These are phyloP conservation scores for Diutina scorzettiae DNA, from an alignment of 1,139 yeast species.

Conservation along the genomic window DNA sequence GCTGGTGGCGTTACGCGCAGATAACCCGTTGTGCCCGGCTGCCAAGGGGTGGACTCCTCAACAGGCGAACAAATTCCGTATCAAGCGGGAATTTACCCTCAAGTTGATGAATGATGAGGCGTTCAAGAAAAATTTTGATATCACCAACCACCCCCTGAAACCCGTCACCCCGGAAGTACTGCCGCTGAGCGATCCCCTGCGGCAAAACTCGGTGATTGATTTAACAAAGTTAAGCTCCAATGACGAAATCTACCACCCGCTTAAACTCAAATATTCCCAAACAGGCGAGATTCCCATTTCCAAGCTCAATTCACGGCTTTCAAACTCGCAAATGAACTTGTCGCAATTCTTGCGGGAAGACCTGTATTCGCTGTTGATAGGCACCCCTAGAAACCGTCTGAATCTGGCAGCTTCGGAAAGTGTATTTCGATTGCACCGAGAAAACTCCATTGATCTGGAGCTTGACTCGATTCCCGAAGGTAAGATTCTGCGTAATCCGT, in stretches of 20 bases:
- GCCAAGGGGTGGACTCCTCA: conserved; percentile 30
- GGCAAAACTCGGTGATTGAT: conserved; percentile 32
- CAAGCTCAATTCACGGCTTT: conserved; percentile 28
- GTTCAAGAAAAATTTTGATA: conserved; percentile 22
- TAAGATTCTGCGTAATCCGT: conserved; percentile 6
- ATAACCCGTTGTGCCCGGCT: conserved; percentile 23
- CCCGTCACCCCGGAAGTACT: conserved; percentile 35
- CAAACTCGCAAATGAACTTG: conserved; percentile 24
- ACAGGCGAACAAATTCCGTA: conserved; percentile 14
- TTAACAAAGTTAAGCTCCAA: conserved; percentile 25
- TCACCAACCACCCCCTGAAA: conserved; percentile 21
- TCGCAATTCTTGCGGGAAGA: conserved; percentile 17
- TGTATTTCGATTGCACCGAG: not conserved
- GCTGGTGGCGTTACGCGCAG: not conserved
- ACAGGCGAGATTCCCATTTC: conserved; percentile 32
- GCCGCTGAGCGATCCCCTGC: conserved; percentile 32
- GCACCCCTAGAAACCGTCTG: not conserved
- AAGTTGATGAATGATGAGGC: conserved; percentile 30
- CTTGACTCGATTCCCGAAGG: conserved; percentile 3
- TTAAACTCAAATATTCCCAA: conserved; percentile 28
- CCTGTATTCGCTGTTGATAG: conserved; percentile 1
- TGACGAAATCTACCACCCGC: conserved; percentile 29
- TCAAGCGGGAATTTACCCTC: conserved; percentile 18
- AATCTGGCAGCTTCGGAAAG: not conserved
- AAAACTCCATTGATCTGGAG: conserved; percentile 1